Evolutionary conservation across 78 protist genomes (phyloP), one percentile per base, ranked within the genome.

Genomic region (Planoprotostelium fungivorum): DNA sequence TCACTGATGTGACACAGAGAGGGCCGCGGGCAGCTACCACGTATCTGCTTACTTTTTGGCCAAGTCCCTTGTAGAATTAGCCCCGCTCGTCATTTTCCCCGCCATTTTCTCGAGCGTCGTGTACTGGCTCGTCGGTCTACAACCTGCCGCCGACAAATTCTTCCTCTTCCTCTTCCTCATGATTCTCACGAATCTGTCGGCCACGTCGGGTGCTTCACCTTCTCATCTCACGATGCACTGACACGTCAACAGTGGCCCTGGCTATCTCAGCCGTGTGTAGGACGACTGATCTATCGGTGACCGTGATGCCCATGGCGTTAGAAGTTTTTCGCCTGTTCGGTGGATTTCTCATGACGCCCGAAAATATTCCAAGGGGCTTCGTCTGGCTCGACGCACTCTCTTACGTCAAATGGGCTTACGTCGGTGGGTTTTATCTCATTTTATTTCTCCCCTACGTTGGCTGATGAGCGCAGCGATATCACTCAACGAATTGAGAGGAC

Each of bases 1-100:
- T 84, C 10, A 85, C 0, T 86, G 88, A n/a, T 91, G 88, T 36
- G 35, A 89, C 10, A 91, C 88, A 34, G 94, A 91, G 37, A 38
- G 90, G n/a, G 94, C 94, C 0, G 63, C 88, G 5, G 90, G 90
- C 63, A 91, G 88, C 0, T 91, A 91, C 36, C 31, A 37, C 63
- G 88, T 91, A 10, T 87, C 88, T 28, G 91, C 94, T 35, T 91
- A 89, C 94, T 91, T 91, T 84, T 91, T 91, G 34, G 94, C 90
- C 0, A 91, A 91, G 34, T 88, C 91, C 29, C 38, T 83, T 36
- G 83, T 88, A 35, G 94, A 91, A 89, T 34, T 63, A 25, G 34
- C 83, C 1, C 31, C 63, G 29, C 91, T 39, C 28, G 35, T 86
- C 5, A 16, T 83, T 1, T 86, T 90, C n/a, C 89, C 38, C 16